phyloP scores from a whole-genome alignment of 1,284 basidiomycete genomes.

The Pseudozyma hubeiensis region DNA sequence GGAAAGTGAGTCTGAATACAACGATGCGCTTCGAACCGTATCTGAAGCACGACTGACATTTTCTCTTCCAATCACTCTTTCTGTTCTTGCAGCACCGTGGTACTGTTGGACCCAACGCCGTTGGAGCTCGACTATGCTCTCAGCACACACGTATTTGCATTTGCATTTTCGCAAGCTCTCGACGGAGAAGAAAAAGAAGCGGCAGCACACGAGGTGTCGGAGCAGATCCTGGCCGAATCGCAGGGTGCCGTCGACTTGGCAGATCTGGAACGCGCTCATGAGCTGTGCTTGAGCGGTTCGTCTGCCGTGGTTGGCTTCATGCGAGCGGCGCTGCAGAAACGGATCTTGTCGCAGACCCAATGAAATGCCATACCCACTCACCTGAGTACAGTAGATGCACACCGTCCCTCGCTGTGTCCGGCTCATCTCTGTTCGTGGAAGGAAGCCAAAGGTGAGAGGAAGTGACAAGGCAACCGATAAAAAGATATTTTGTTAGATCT shows the following conservation, averaged over 20 bases:
- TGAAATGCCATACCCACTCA: conserved; percentile 9
- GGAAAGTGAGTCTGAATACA: conserved; percentile 30
- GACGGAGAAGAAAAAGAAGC: conserved; percentile 13
- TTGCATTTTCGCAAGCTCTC: conserved; percentile 50
- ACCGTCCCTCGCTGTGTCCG: too few species aligned
- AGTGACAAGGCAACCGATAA: too few species aligned
- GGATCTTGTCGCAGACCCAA: conserved; percentile 14
- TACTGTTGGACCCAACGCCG: conserved; percentile 60
- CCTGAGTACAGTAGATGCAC: too few species aligned
- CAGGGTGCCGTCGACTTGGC: conserved; percentile 35
- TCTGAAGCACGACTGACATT: background rate
- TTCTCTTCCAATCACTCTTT: background rate
- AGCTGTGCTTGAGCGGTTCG: conserved; percentile 27
- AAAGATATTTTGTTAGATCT: too few species aligned
- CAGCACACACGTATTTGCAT: conserved; percentile 62
- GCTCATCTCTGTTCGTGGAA: too few species aligned
- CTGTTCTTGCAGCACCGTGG: conserved; percentile 24
- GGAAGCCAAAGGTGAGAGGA: too few species aligned
- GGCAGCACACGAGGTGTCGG: conserved; percentile 15
- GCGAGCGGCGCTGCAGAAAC: conserved; percentile 22
- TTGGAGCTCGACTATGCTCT: conserved; percentile 51
- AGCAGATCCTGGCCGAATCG: conserved; percentile 45
- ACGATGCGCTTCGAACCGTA: background rate
- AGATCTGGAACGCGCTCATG: conserved; percentile 28
- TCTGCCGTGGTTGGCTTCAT: conserved; percentile 27